These are phyloP conservation scores for Podaxis rugospora DNA, from an alignment of 768 basidiomycete species.

Conservation along the genomic window DNA sequence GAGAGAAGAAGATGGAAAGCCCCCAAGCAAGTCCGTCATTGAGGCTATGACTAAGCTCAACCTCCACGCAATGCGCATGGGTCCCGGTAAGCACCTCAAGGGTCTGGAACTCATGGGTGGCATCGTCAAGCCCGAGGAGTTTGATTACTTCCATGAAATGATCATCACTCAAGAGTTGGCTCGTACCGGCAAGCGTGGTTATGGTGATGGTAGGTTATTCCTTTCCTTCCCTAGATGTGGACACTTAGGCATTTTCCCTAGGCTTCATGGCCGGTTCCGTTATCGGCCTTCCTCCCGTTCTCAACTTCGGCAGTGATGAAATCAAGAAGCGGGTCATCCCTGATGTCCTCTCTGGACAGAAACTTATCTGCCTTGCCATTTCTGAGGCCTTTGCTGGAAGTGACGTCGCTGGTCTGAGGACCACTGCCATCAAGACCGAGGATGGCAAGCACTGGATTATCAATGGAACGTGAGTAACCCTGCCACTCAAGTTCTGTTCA, in stretches of 20 bases:
- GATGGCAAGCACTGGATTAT: constrained; percentile 83
- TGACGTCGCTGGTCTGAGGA: constrained; percentile 73
- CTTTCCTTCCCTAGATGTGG: background rate
- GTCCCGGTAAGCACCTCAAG: constrained; percentile 87
- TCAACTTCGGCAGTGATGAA: constrained; percentile 73
- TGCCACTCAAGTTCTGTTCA: background rate
- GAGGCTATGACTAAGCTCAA: constrained; percentile 73
- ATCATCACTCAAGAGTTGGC: constrained; percentile 77
- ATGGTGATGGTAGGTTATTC: constrained; percentile 58
- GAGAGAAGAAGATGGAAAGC: constrained; percentile 88
- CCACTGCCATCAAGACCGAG: constrained; percentile 68
- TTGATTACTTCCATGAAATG: constrained; percentile 88
- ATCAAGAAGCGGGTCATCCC: constrained; percentile 52
- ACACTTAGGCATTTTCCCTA: constrained; percentile 11
- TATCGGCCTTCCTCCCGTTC: constrained; percentile 79
- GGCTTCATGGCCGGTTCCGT: constrained; percentile 68
- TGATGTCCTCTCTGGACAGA: constrained; percentile 67
- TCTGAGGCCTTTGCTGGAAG: constrained; percentile 86
- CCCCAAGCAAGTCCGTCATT: constrained; percentile 70
- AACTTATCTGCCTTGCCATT: constrained; percentile 81
- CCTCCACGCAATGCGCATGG: constrained; percentile 88
- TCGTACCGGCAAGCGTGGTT: constrained; percentile 69
- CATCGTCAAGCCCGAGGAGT: constrained; percentile 78
- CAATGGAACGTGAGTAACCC: constrained; percentile 46
- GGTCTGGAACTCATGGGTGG: constrained; percentile 71